Evolutionary conservation across 2,329 filamentous ascomycete species (phyloP), one percentile per base, ranked within the genome.

Genomic region (Periconia macrospinosa): DNA sequence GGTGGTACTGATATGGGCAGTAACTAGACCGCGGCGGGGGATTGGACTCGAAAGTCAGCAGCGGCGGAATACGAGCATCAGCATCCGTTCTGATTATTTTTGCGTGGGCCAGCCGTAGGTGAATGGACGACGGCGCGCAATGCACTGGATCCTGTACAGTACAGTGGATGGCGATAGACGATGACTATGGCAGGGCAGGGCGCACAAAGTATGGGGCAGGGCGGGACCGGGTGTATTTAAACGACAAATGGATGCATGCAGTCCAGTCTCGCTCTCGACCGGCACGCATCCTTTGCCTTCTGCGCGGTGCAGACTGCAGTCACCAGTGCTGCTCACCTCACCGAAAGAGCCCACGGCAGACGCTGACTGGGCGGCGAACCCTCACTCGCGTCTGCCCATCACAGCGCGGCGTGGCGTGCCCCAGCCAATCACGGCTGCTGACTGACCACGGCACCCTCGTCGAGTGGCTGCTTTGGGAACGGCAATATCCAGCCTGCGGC

Each of bases 351-450:
- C 58, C 52, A 58, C 63, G 59, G 61, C 59, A 65, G 64, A 45
- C 65, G 66, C 66, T 68, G 66, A 71, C 58, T 70, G 67, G 66
- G 61, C 63, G 50, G 60, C 3, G 60, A 55, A 53, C 55, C 58
- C 58, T 51, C 63, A 45, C 61, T 61, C 56, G 55, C 56, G 61
- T 58, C 51, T 58, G 57, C 63, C 61, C 50, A 67, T 71, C 68
- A 70, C 67, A 65, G 57, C 55, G 59, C 57, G 50, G 52, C 52
- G 59, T 59, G 53, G 49, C 53, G 56, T 57, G 55, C 61, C 56
- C 54, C 42, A 41, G 55, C 65, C 62, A 67, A 68, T 68, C 60
- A 63, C 11, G 33, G 49, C 35, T 42, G 53, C 52, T 53, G 58
- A 49, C 30, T 33, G 11, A 13, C 33, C 33, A 6, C 33, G 23